These are phyloP conservation scores for Hysterium pulicare DNA, from an alignment of 2,329 filamentous ascomycete genomes.

Conservation along the genomic window DNA sequence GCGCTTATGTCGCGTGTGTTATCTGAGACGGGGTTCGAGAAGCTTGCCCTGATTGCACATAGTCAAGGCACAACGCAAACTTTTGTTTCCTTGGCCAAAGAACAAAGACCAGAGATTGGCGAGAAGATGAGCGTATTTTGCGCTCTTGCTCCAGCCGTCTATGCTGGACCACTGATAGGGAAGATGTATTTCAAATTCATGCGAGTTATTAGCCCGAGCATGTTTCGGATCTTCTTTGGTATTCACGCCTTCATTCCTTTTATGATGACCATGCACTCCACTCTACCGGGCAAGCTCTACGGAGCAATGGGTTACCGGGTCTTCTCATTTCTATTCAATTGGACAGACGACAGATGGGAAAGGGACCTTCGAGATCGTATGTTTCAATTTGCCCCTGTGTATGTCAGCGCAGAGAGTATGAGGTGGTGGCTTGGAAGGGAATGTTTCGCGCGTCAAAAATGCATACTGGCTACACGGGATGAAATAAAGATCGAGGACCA, in stretches of 20 bases:
- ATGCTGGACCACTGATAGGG: conserved; percentile 79
- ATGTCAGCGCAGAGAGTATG: conserved; percentile 87
- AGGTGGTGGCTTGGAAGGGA: conserved; percentile 91
- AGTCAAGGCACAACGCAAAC: conserved; percentile 90
- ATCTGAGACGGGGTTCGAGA: conserved; percentile 75
- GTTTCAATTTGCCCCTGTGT: conserved; percentile 91
- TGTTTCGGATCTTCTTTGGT: conserved; percentile 82
- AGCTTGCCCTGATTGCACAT: conserved; percentile 79
- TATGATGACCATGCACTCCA: conserved; percentile 79
- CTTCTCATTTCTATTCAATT: conserved; percentile 85
- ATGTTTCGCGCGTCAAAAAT: conserved; percentile 81
- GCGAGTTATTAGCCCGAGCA: conserved; percentile 68
- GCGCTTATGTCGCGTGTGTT: conserved; percentile 78
- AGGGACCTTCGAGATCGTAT: conserved; percentile 71
- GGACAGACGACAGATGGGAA: conserved; percentile 84
- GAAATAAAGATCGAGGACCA: conserved; percentile 61
- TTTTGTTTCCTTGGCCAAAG: conserved; percentile 82
- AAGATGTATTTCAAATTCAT: conserved; percentile 93
- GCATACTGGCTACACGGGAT: conserved; percentile 77
- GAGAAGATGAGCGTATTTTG: conserved; percentile 85
- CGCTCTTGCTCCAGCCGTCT: conserved; percentile 83
- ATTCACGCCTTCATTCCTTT: conserved; percentile 91
- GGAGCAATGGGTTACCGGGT: conserved; percentile 82
- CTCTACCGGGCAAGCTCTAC: conserved; percentile 66
- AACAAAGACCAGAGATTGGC: conserved; percentile 81